These are phyloP conservation scores for Pichia sp. DNA, from an alignment of 1,139 yeast genomes.

Conservation along the genomic window DNA sequence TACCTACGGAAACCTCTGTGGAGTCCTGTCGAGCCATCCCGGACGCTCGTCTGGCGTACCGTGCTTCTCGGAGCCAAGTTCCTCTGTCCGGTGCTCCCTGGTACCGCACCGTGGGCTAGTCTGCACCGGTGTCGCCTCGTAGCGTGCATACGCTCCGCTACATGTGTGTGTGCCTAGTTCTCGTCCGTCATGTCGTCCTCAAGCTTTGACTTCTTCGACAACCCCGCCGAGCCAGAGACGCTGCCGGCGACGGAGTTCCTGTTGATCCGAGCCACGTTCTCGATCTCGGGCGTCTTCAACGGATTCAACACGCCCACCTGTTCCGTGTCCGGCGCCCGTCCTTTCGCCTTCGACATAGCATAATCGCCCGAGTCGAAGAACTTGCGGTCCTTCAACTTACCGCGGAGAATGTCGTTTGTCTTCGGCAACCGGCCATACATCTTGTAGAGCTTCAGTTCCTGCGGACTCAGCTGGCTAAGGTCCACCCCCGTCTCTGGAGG, in stretches of 20 bases:
- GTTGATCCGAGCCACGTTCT: conserved; percentile 34
- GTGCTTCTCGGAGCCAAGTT: too few species aligned
- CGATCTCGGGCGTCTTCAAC: conserved; percentile 31
- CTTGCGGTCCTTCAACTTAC: conserved; percentile 82
- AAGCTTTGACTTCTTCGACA: conserved; percentile 28
- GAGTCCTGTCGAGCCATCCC: too few species aligned
- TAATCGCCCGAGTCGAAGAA: conserved; percentile 97
- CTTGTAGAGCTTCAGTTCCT: conserved; percentile 65
- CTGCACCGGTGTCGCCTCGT: too few species aligned
- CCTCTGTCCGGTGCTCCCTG: too few species aligned
- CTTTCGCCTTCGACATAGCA: conserved; percentile 73
- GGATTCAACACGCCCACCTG: conserved; percentile 31
- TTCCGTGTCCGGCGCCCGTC: conserved; percentile 19
- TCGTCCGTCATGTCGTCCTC: conserved; percentile 30
- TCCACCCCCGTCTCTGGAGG: conserved; percentile 37
- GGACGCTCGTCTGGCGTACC: too few species aligned
- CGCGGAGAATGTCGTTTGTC: conserved; percentile 72
- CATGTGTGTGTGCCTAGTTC: conserved; percentile 1
- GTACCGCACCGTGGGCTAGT: too few species aligned
- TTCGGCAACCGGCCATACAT: conserved; percentile 89
- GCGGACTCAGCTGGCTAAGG: conserved; percentile 56
- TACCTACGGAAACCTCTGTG: too few species aligned
- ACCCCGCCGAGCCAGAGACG: conserved; percentile 4
- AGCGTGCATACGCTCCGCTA: not conserved
- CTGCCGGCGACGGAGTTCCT: conserved; percentile 34